Evolutionary conservation across 805 yeast species (phyloP), one percentile per base, ranked within the genome.

Genomic region (Starmerella apis): DNA sequence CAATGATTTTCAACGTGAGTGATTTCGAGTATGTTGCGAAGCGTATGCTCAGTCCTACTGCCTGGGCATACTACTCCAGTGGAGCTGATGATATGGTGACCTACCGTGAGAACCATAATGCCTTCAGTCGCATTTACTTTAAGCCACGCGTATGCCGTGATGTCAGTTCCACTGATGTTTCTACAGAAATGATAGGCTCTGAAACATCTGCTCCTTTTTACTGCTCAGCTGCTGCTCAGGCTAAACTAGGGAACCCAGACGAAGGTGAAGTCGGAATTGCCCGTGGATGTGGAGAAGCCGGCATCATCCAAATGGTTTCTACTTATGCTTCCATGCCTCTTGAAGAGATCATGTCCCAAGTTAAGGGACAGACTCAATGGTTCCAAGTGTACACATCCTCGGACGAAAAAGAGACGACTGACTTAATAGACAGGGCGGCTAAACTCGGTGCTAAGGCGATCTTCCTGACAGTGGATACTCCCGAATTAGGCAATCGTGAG

Each of bases 51-150:
- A 75, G 84, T 23, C 78, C 76, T 47, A 75, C 76, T 31, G 96
- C 92, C 0, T 85, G 96, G 92, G 92, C 92, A 5, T 90, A 90
- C 66, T 88, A 88, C 64, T 83, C 94, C 3, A 78, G 87, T 23
- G 97, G 90, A 10, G 75, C 94, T n/a, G 96, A 88, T 65, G 96
- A 88, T 64, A 96, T 90, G 68, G 77, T 90, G 55, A 76, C 95
- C 3, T 64, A 84, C 61, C 75, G 97, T 58, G 96, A 88, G 61
- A 88, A 90, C 69, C 96, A 87, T 64, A 73, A 78, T 47, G 94
- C 95, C 3, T 88, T 78, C 68, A 94, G 85, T 61, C 71, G 95
- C 23, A 77, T 88, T 46, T 87, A 82, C 68, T 90, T 88, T 72
- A 80, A 82, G 59, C 97, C 97, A 18, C 73, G 79, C 49, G 74